Evolutionary conservation across 2,329 filamentous ascomycete species (phyloP), one percentile per base, ranked within the genome.

Genomic region (Periconia digitata): DNA sequence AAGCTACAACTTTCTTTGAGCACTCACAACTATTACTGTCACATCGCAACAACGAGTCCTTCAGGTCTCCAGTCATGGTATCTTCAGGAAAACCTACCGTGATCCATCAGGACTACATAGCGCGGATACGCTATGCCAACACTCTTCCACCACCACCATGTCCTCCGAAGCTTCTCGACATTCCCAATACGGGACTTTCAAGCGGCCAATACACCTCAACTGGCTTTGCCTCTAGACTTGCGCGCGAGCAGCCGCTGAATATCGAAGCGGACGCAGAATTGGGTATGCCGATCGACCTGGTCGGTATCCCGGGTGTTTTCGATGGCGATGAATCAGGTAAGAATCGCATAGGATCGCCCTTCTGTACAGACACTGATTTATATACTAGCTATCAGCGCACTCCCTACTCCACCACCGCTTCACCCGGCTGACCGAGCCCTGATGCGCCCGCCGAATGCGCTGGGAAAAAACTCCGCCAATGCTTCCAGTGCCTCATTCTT

Each of bases 251-350:
- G 76, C 89, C 92, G 44, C 79, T 96, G 41, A 97, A 96, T 67
- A 94, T 99, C 53, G 94, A 99, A 74, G 91, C 91, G 23, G 94
- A 99, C 82, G 94, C 92, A 8, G 94, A 99, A 77, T 82, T 97
- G 60, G 94, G 94, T 49, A 97, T 99, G 94, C 91, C 92, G 50
- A 85, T 99, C 67, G 92, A 97, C 70, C 76, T 99, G 59, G 88
- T 97, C 49, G 94, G 94, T 64, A 90, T 97, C 76, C 92, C 92
- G 6, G 91, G 92, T 23, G 86, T 97, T 48, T 96, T 97, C 66
- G 86, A 97, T 64, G 92, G 92, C 49, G 91, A 97, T 70, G 92
- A 97, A 77, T 87, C 87, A 74, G 90, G 92, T 96, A 79, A 53
- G 16, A 23, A 40, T n/a, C 29, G 37, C 39, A 35, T 39, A 8